Base-by-base conservation (phyloP, 148 eudicot genomes). In the Rhododendron griersonianum region DNA sequence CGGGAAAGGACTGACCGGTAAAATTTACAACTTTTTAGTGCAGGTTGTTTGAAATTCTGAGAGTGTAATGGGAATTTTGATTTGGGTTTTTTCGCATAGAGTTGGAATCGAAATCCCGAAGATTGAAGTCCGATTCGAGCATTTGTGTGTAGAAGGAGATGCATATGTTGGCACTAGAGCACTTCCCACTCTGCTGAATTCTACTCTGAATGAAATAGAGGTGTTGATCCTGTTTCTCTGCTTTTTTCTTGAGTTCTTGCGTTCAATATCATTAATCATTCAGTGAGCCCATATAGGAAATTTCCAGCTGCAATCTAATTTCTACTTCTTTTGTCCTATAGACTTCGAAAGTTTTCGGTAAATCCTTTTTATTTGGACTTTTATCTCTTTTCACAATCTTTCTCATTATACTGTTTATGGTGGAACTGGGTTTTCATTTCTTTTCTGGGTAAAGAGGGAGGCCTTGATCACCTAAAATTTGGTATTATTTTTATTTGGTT, bases 111-210 rank as follows among this genome's bases (percentile, higher is more conserved):
- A 85, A 45, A 81, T 89, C 30, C 91, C 93, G 7, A 87, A 85
- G 71, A 77, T 87, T 45, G 93, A 89, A 77, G 84, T 91, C 25
- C 84, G 93, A 57, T 89, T 81, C 33, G 88, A 91, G 87, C 50
- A 89, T 83, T 81, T 91, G 37, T 88, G 90, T 3, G 47, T 91
- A 28, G 93, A 91, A 86, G 93, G 91, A 77, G 93, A 89, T 76
- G 90, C 89, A 71, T 83, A 82, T 77, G 85, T 82, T 74, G 93
- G 93, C 37, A 80, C 79, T n/a, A 88, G 93, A 67, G 91, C 93
- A 33, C 93, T 91, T 86, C 93, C 93, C 37, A 91, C 93, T 37
- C 83, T 91, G 75, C 75, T 63, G 53, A 91, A 91, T 78, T 80
- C 91, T 16, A 85, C 90, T 21, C n/a, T 91, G 30, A 91, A 91